Evolutionary conservation across 352 stramenopile species (phyloP), one percentile per base, ranked within the genome.

Genomic region (Phytopythium ostracodes): DNA sequence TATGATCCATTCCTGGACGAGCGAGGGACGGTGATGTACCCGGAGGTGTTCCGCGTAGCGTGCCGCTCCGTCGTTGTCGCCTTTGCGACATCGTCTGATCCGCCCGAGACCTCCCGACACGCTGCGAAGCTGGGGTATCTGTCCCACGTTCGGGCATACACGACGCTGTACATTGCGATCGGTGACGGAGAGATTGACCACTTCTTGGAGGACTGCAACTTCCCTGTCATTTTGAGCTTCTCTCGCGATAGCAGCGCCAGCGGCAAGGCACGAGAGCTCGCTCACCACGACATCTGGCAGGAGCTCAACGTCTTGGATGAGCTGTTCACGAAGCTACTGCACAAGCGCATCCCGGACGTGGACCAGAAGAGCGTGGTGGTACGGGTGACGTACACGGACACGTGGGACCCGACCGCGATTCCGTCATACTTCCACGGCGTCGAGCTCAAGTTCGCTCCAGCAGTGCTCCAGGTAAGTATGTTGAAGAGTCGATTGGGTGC

Each of bases 171-270:
- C 33, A 38, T 85, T 31, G 49, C 60, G 20, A 38, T 92, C 17
- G 65, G 77, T 51, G 67, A 78, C 25, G 40, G 91, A 18, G 74
- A 92, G 63, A 46, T 91, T 33, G 79, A 85, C 29, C 84, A 95
- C 70, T 91, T 89, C 46, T 56, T 93, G 29, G 70, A 80, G 49
- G 72, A 71, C 1, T 92, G 84, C 67, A 87, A 90, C 49, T 93
- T 92, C 18, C 84, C 86, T 4, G 64, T 89, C 25, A 79, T 93
- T 7, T 54, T 95, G 33, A 79, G 59, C 55, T 88, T 87, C 51
- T 60, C 70, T 14, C 15, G 35, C 4, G 51, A 53, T 24, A 35
- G 14, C 15, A 24, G 15, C 25, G 12, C 8, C 17, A 54, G 47
- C 25, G 15, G 17, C 25, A 63, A 44, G n/a, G 59, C 64, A 31